These are phyloP conservation scores for Tricladium varicosporioides DNA, from an alignment of 2,329 filamentous ascomycete genomes.

Conservation along the genomic window DNA sequence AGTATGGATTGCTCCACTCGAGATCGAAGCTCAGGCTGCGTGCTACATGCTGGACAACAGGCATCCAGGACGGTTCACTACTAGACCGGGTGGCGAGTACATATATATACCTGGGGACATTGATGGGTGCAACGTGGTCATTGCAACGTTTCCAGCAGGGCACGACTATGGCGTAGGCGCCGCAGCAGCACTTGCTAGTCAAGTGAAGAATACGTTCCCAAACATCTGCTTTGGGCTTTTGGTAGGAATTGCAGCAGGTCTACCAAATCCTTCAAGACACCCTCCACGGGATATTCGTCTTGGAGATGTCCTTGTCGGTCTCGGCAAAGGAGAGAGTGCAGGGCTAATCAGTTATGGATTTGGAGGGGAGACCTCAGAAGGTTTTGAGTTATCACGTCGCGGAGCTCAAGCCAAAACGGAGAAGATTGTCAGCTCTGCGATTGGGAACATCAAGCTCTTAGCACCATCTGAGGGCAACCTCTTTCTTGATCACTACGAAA, in stretches of 20 bases:
- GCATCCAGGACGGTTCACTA: slow-evolving; percentile 34
- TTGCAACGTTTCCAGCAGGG: slow-evolving; percentile 36
- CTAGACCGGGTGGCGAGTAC: slow-evolving; percentile 36
- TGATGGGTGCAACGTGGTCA: slow-evolving; percentile 37
- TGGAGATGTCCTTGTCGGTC: slow-evolving; percentile 38
- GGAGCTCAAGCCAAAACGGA: slow-evolving; percentile 29
- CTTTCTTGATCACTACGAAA: slow-evolving; percentile 28
- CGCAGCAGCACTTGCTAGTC: slow-evolving; percentile 34
- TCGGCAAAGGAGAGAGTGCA: slow-evolving; percentile 26
- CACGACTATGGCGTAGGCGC: slow-evolving; percentile 37
- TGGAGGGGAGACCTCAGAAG: slow-evolving; percentile 33
- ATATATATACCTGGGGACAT: slow-evolving; percentile 38
- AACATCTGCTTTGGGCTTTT: slow-evolving; percentile 39
- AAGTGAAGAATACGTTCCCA: slow-evolving; percentile 37
- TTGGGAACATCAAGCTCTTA: slow-evolving; percentile 33
- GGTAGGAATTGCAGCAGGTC: slow-evolving; percentile 38
- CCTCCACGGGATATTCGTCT: slow-evolving; percentile 38
- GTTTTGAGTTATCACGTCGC: slow-evolving; percentile 30
- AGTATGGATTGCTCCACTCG: slow-evolving; percentile 39
- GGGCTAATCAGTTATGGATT: slow-evolving; percentile 36
- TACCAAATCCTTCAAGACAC: slow-evolving; percentile 28
- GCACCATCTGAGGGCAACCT: slow-evolving; percentile 23
- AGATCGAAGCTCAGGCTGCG: slow-evolving; percentile 38
- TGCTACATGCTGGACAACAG: slow-evolving; percentile 34
- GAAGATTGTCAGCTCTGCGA: slow-evolving; percentile 35